phyloP scores from a whole-genome alignment of 306 rosid genomes.

The Vigna trinervia region DNA sequence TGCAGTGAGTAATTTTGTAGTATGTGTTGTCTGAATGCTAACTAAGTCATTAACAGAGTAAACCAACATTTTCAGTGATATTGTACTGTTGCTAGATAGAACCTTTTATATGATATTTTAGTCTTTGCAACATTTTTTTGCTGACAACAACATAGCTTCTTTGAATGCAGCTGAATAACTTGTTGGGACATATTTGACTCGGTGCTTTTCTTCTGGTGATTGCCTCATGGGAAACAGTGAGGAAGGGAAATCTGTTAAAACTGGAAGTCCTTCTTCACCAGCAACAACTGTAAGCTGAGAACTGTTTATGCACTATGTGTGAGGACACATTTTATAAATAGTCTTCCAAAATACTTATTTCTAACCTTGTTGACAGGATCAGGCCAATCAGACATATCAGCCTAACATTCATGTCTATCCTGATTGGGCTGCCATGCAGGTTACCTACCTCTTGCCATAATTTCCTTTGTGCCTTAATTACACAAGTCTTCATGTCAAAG shows the following conservation, averaged over 20 bases:
- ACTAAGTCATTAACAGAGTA: neutral
- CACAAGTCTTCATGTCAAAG: slow-evolving; percentile 1
- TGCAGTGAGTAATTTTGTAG: slow-evolving; percentile 13
- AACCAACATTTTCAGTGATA: neutral
- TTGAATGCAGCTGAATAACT: slow-evolving; percentile 42
- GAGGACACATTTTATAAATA: slow-evolving; percentile 9
- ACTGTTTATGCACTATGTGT: slow-evolving; percentile 24
- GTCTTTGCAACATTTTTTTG: slow-evolving; percentile 25
- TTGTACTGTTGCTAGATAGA: slow-evolving; percentile 21
- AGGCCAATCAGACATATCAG: slow-evolving; percentile 57
- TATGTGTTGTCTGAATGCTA: slow-evolving; percentile 17
- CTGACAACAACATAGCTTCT: slow-evolving; percentile 36
- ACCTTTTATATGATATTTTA: slow-evolving; percentile 8
- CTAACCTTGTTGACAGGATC: slow-evolving; percentile 62
- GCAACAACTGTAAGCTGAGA: slow-evolving; percentile 62
- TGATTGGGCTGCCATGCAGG: slow-evolving; percentile 99
- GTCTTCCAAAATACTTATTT: slow-evolving; percentile 10
- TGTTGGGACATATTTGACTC: slow-evolving; percentile 34
- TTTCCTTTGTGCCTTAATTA: slow-evolving; percentile 17
- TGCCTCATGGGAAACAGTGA: slow-evolving; percentile 77
- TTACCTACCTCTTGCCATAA: slow-evolving; percentile 42
- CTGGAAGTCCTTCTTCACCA: slow-evolving; percentile 76
- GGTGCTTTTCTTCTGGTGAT: slow-evolving; percentile 42
- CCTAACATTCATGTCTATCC: slow-evolving; percentile 72
- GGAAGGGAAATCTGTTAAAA: slow-evolving; percentile 68